Conservation (phyloP, 1,139 yeast species). For the Zygoascus meyerae region DNA sequence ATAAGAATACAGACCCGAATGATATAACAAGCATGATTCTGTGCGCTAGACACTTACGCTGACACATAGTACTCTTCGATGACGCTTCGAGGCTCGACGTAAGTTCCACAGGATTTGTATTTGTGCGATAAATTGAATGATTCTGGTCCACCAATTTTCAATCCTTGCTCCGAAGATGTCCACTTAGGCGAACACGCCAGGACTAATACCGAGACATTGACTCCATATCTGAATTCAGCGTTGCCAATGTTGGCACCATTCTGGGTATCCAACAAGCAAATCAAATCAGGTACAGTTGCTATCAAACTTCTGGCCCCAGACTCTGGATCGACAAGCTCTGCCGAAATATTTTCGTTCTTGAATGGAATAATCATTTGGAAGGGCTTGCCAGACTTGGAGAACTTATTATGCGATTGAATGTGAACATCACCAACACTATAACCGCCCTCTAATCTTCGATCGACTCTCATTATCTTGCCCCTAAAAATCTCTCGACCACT, state of each 20-base stretch:
- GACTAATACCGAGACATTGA: slow-evolving; percentile 39
- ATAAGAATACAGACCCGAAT: neutral
- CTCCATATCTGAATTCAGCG: slow-evolving; percentile 44
- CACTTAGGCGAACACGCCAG: slow-evolving; percentile 40
- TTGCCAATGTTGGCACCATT: slow-evolving; percentile 46
- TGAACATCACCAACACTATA: slow-evolving; percentile 45
- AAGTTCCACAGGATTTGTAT: slow-evolving; percentile 36
- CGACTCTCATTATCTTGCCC: slow-evolving; percentile 44
- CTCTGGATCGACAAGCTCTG: slow-evolving; percentile 25
- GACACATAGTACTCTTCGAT: slow-evolving; percentile 36
- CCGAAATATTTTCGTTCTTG: slow-evolving; percentile 43
- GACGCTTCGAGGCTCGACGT: slow-evolving; percentile 36
- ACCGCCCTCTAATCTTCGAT: slow-evolving; percentile 39
- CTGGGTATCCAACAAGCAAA: slow-evolving; percentile 40
- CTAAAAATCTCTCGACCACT: slow-evolving; percentile 37
- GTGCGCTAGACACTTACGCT: neutral
- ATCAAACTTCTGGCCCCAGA: slow-evolving; percentile 27
- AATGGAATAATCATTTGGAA: slow-evolving; percentile 40
- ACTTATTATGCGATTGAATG: slow-evolving; percentile 32
- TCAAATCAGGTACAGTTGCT: slow-evolving; percentile 44
- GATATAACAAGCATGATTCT: neutral
- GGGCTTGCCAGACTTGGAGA: slow-evolving; percentile 32
- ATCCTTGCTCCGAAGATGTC: slow-evolving; percentile 33
- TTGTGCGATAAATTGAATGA: slow-evolving; percentile 37
- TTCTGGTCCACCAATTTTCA: slow-evolving; percentile 41